A percentile compares a stretch with the other conserved stretches of the same genome.
These are phyloP conservation scores for Lentinus brumalis DNA, from an alignment of 768 basidiomycete species.

Conservation along the genomic window DNA sequence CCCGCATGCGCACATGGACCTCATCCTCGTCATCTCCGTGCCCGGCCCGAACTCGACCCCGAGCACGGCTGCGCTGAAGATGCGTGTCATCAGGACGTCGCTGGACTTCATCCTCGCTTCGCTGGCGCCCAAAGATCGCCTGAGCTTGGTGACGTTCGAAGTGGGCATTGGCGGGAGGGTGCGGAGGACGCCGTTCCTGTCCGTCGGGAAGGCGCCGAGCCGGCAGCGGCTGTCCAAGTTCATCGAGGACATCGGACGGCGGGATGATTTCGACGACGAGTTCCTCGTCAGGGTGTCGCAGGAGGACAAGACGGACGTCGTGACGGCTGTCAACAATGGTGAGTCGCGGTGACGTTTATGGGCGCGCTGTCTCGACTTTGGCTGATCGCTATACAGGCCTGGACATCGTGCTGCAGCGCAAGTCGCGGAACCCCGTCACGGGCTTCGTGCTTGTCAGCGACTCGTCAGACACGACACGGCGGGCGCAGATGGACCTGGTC, in stretches of 20 bases:
- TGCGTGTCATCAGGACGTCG: conserved; percentile 85
- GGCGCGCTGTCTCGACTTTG: neutral
- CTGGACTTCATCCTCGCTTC: conserved; percentile 85
- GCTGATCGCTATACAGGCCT: conserved; percentile 54
- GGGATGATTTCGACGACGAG: conserved; percentile 55
- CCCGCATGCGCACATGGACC: conserved; percentile 85
- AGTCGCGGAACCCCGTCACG: conserved; percentile 85
- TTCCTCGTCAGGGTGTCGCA: conserved; percentile 71
- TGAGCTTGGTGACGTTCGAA: conserved; percentile 93
- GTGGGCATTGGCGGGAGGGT: conserved; percentile 81
- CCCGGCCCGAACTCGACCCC: conserved; percentile 72
- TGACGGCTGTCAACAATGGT: conserved; percentile 98
- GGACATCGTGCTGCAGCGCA: conserved; percentile 93
- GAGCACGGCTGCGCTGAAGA: conserved; percentile 82
- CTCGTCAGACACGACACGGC: conserved; percentile 86
- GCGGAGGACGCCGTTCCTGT: conserved; percentile 92
- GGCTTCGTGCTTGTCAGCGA: conserved; percentile 95
- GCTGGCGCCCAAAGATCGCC: conserved; percentile 73
- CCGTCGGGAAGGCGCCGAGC: conserved; percentile 67
- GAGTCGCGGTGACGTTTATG: conserved; percentile 6
- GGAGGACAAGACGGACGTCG: conserved; percentile 96
- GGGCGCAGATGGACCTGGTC: conserved; percentile 98
- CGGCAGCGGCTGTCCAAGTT: conserved; percentile 73
- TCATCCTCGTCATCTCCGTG: conserved; percentile 89
- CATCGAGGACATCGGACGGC: conserved; percentile 64